A percentile compares a stretch with the other conserved stretches of the same genome.
phyloP scores from a whole-genome alignment of 441 rosid genomes.

The Gossypium gossypioides region DNA sequence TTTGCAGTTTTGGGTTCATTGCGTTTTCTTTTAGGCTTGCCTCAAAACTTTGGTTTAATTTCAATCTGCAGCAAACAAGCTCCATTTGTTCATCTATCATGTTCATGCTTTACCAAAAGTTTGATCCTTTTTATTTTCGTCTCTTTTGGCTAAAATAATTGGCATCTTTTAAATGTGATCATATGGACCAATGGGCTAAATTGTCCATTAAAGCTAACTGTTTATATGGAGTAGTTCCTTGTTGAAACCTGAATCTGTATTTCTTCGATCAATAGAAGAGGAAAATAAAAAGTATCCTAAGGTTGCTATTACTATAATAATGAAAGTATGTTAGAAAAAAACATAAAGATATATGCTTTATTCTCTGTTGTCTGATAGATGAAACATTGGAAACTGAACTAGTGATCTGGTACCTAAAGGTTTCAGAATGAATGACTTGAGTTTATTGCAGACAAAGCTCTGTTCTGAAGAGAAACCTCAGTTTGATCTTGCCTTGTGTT shows the following conservation, averaged over 20 bases:
- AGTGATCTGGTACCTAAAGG: neutral
- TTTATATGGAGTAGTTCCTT: neutral
- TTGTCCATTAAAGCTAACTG: neutral
- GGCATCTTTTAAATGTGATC: neutral
- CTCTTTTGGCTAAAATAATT: neutral
- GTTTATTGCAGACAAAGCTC: slow-evolving; percentile 10
- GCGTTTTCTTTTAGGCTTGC: too few relatives aligned
- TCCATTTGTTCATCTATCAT: neutral
- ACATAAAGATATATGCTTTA: neutral
- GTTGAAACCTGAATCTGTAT: neutral
- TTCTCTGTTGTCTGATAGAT: neutral
- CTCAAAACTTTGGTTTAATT: too few relatives aligned
- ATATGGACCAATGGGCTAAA: too few relatives aligned
- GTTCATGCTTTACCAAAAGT: neutral
- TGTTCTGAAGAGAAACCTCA: slow-evolving; percentile 14
- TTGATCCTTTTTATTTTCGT: neutral
- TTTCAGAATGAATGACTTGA: neutral
- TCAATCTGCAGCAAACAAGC: neutral
- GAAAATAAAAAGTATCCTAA: too few relatives aligned
- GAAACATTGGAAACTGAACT: neutral
- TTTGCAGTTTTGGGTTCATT: slow-evolving; percentile 17
- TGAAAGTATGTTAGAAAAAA: neutral
- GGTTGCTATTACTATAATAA: neutral
- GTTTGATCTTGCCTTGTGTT: slow-evolving; percentile 14
- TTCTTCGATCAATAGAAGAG: neutral